Base-by-base conservation (phyloP, 805 yeast genomes). In the Sugiyamaella qingdaonensis region DNA sequence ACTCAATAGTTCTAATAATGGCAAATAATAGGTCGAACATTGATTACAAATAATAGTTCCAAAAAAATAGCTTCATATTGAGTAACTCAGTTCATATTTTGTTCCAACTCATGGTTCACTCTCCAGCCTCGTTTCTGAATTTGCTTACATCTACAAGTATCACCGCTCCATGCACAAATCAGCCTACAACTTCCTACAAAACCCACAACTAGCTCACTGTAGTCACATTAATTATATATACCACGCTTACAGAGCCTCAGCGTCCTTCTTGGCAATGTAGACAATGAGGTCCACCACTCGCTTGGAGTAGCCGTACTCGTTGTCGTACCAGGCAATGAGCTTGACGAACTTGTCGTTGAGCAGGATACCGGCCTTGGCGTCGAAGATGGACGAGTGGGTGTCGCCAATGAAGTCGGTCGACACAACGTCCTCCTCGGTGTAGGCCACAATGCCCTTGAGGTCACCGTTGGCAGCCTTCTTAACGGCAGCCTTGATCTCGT, bases 301-400 rank as follows among this genome's bases (percentile, higher is more conserved):
- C 77, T 94, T 86, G 67, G 95, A 86, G 87, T 89, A 89, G 74
- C 96, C 96, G 79, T 74, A 89, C 80, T 89, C 96, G 78, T 89
- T 89, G 76, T 89, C 96, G 83, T 89, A 89, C 96, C 96, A 89
- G 58, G 95, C 81, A 75, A 88, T 79, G 71, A 89, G 81, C 84
- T 89, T 89, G 77, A 88, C 94, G 74, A 89, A 89, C 68, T 84
- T 82, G 72, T 89, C 88, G 73, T 89, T 84, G 69, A 89, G 78
- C 70, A 82, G 79, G 76, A 88, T 86, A 78, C 96, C 95, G 61
- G 96, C 96, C 78, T 80, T 81, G 64, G 92, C 86, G 73, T 89
- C 96, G 70, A 86, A 89, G 81, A 87, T 86, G 55, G 94, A 86
- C 50, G 96, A 88, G 82, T 83, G 85, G 63, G 79, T 64, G 74